phyloP scores from a whole-genome alignment of 441 rosid genomes.

The Erysimum cheiri region DNA sequence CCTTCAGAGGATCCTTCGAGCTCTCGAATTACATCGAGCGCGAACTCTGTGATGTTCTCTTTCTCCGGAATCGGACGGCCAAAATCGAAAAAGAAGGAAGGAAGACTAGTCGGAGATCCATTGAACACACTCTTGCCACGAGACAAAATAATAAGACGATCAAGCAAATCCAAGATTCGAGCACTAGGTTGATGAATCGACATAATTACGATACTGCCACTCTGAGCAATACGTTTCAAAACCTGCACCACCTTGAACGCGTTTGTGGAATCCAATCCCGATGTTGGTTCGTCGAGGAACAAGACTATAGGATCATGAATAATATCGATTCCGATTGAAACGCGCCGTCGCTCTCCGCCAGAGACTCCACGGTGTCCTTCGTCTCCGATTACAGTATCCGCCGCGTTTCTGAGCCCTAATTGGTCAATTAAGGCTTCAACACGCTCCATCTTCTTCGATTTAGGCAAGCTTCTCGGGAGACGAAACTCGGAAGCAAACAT shows the following conservation, averaged over 20 bases:
- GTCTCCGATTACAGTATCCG: conserved; percentile 72
- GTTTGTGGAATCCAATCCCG: conserved; percentile 84
- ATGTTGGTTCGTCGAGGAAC: conserved; percentile 90
- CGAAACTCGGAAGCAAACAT: conserved; percentile 87
- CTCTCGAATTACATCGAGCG: conserved; percentile 75
- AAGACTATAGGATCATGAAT: conserved; percentile 79
- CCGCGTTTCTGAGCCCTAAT: conserved; percentile 62
- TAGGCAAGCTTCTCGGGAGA: conserved; percentile 75
- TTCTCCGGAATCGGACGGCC: conserved; percentile 78
- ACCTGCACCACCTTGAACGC: conserved; percentile 83
- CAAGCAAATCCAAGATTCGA: conserved; percentile 74
- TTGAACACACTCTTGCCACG: conserved; percentile 69
- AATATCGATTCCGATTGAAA: conserved; percentile 79
- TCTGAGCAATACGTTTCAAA: conserved; percentile 71
- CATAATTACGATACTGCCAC: conserved; percentile 84
- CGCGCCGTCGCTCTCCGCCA: conserved; percentile 82
- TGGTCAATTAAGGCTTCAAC: conserved; percentile 77
- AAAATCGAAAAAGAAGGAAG: conserved; percentile 61
- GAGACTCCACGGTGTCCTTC: conserved; percentile 91
- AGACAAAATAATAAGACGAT: conserved; percentile 69
- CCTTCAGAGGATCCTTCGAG: conserved; percentile 74
- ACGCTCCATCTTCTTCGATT: conserved; percentile 67
- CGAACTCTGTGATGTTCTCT: conserved; percentile 74
- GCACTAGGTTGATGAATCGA: conserved; percentile 88
- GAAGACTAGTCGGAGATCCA: conserved; percentile 64